Evolutionary conservation across 1,284 basidiomycete species (phyloP).

Genomic region (Trametes versicolor): DNA sequence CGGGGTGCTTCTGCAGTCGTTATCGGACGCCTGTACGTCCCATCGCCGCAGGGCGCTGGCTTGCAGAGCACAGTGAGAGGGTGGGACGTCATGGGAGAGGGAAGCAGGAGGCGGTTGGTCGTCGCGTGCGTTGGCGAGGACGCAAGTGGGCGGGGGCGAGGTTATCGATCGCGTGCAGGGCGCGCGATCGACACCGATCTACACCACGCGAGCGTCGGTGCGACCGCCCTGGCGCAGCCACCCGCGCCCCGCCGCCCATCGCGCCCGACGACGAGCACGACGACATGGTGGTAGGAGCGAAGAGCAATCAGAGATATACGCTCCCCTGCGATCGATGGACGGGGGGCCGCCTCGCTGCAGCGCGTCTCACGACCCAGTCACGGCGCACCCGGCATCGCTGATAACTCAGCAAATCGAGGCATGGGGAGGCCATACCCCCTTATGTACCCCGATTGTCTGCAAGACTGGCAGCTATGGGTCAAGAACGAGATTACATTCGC

Average conservation of each 20-base stretch:
- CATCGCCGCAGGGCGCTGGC: slow-evolving; percentile 4
- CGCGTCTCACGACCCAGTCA: slow-evolving; percentile 24
- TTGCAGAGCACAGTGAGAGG: background rate
- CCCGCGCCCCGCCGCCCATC: background rate
- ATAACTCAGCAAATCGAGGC: slow-evolving; percentile 4
- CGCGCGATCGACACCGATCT: slow-evolving; percentile 12
- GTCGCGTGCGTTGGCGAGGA: background rate
- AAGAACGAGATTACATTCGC: slow-evolving; percentile 31
- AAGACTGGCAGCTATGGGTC: background rate
- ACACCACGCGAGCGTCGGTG: slow-evolving; percentile 18
- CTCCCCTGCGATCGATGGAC: slow-evolving; percentile 28
- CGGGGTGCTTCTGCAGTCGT: slow-evolving; percentile 29
- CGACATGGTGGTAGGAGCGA: slow-evolving; percentile 25
- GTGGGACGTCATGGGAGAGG: background rate
- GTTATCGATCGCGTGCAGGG: slow-evolving; percentile 9
- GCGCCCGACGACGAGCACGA: slow-evolving; percentile 2
- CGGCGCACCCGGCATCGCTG: slow-evolving; percentile 21
- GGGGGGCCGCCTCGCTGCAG: slow-evolving; percentile 17
- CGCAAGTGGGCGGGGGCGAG: background rate
- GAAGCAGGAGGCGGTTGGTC: background rate
- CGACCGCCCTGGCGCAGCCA: slow-evolving; percentile 4
- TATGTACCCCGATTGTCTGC: background rate
- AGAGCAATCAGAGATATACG: slow-evolving; percentile 22
- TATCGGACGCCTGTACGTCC: slow-evolving; percentile 30
- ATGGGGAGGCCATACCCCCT: slow-evolving; percentile 4